phyloP scores from a whole-genome alignment of 1,284 basidiomycete genomes.

The Nidula niveotomentosa region DNA sequence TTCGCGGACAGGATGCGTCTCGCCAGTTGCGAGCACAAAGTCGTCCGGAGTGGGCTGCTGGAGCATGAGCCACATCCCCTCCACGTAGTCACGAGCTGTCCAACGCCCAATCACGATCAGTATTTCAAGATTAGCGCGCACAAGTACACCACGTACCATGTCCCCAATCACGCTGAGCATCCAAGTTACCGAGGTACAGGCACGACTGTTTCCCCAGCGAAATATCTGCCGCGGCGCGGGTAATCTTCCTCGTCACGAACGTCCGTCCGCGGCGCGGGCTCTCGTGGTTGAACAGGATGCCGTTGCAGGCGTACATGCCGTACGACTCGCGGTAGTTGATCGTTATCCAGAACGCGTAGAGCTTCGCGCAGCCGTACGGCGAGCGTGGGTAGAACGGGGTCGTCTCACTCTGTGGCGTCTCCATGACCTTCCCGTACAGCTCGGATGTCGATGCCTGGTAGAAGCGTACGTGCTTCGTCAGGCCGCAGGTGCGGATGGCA shows the following conservation, averaged over 20 bases:
- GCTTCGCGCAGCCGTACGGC: conserved; percentile 90
- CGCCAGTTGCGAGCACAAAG: conserved; percentile 90
- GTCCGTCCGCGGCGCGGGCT: conserved; percentile 89
- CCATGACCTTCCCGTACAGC: conserved; percentile 90
- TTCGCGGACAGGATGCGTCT: conserved; percentile 89
- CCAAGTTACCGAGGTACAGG: conserved; percentile 88
- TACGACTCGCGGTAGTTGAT: conserved; percentile 93
- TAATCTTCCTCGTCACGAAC: conserved; percentile 93
- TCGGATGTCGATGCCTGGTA: conserved; percentile 95
- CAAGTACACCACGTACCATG: conserved; percentile 68
- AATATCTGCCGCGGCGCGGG: conserved; percentile 88
- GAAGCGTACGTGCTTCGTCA: conserved; percentile 84
- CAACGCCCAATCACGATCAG: conserved; percentile 4
- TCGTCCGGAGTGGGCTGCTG: conserved; percentile 82
- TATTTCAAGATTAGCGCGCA: no score
- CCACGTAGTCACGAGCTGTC: conserved; percentile 84
- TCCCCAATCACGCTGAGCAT: conserved; percentile 93
- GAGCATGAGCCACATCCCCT: conserved; percentile 95
- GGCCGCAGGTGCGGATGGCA: conserved; percentile 88
- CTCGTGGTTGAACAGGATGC: conserved; percentile 95
- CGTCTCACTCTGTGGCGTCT: conserved; percentile 88
- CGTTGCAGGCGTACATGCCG: conserved; percentile 90
- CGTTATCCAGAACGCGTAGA: conserved; percentile 88
- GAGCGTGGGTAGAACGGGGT: conserved; percentile 94
- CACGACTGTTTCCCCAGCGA: conserved; percentile 82